Evolutionary conservation across 768 basidiomycete species (phyloP), one percentile per base, ranked within the genome.

Genomic region (Naganishia antarctica): DNA sequence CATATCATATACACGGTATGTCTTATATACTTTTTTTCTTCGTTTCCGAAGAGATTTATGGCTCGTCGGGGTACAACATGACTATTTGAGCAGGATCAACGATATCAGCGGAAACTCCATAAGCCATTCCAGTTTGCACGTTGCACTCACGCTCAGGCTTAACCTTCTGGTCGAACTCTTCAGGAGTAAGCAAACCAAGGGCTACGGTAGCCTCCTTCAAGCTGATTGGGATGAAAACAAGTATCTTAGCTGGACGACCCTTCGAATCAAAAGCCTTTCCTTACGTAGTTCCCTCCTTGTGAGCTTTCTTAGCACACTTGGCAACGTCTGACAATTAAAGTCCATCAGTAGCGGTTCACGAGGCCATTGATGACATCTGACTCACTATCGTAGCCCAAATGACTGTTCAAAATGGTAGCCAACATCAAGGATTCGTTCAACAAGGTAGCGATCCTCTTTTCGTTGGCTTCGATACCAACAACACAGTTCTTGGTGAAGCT

Each of bases 301-400:
- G 96, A n/a, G 96, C 96, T 79, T 98, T 98, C 84, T 99, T 99
- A 29, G 96, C 96, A 73, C 89, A 91, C 80, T 90, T 92, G 53
- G 96, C 96, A 53, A 98, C 96, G 79, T 96, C 92, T 97, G 74
- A 45, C 26, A 16, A 13, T 25, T 34, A 1, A 25, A 37, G 23
- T 4, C 7, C 11, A 23, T 63, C 40, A 53, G 64, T n/a, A 51
- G 12, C n/a, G 28, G 28, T 11, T 9, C 15, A 16, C 2, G 9
- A 2, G 21, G 26, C 23, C 4, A 21, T 23, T 23, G 15, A n/a
- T 28, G 18, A 18, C 12, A 25, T 25, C 4, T 81, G 5, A 72
- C 91, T 79, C 71, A 90, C 91, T 96, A 81, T 98, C 96, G 77
- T 97, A 99, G 65, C 96, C 96, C 66, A 98, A 83, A 76, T 89